Percentiles rank a stretch among this genome's conserved stretches.
phyloP scores from a whole-genome alignment of 345 rosid genomes.

The Arabis alpina region DNA sequence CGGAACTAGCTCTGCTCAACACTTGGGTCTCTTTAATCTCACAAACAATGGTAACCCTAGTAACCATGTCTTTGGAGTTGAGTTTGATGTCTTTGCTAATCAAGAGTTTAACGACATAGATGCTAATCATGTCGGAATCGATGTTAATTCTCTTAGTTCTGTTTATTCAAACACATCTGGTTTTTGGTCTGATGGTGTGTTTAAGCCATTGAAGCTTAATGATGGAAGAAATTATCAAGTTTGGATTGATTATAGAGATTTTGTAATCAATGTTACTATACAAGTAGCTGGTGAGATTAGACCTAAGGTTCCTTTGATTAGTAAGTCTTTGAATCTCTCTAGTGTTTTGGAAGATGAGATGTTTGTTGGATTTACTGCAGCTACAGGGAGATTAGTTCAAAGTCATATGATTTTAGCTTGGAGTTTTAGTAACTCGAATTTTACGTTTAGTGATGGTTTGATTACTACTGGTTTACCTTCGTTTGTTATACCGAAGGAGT shows the following conservation, averaged over 20 bases:
- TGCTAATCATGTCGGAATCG: conserved; percentile 54
- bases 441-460: conserved; percentile 56
- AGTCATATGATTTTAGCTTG: conserved; percentile 73
- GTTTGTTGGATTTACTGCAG: conserved; percentile 74
- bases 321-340: conserved; percentile 53
- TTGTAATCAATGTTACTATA: conserved; percentile 46
- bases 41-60: conserved; percentile 48
- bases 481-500: conserved; percentile 56
- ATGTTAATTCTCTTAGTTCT: conserved; percentile 49
- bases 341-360: conserved; percentile 66
- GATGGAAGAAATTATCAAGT: conserved; percentile 79
- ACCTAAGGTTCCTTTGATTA: conserved; percentile 56
- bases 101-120: conserved; percentile 54
- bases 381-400: conserved; percentile 63
- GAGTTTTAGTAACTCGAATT: conserved; percentile 75
- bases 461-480: conserved; percentile 71
- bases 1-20: conserved; percentile 52
- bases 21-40: conserved; percentile 54
- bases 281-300: conserved; percentile 45
- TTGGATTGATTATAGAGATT: conserved; percentile 71
- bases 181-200: conserved; percentile 45
- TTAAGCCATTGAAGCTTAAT: conserved; percentile 61
- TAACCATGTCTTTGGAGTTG: conserved; percentile 49
- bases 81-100: conserved; percentile 56
- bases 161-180: conserved; percentile 41